A percentile compares a stretch with the other conserved stretches of the same genome.
Evolutionary conservation across 805 yeast species (phyloP).

Genomic region (Metschnikowia kofuensis): DNA sequence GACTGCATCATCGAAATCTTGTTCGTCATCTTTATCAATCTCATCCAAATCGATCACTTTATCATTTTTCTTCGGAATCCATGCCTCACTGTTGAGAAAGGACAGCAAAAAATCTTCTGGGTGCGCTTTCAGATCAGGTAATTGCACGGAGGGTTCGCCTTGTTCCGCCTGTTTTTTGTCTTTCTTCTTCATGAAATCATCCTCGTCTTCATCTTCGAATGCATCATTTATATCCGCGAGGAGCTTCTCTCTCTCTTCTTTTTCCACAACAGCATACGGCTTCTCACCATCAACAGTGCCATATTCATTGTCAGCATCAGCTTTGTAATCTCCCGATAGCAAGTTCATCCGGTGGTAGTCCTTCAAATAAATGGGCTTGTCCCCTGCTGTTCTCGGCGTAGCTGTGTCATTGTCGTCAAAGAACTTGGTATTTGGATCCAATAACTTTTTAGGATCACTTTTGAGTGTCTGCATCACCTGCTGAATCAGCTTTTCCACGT

Average conservation of each 20-base stretch:
- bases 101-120: slow-evolving; percentile 70
- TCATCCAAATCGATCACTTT: slow-evolving; percentile 51
- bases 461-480: slow-evolving; percentile 70
- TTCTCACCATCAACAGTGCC: slow-evolving; percentile 52
- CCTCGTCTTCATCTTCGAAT: slow-evolving; percentile 43
- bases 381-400: slow-evolving; percentile 13
- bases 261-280: slow-evolving; percentile 72
- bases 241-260: slow-evolving; percentile 71
- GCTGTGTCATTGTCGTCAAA: slow-evolving; percentile 61
- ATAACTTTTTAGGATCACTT: slow-evolving; percentile 59
- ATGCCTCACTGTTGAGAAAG: slow-evolving; percentile 74
- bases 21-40: slow-evolving; percentile 60
- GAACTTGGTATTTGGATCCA: slow-evolving; percentile 69
- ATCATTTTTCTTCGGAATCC: slow-evolving; percentile 78
- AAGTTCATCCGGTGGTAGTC: slow-evolving; percentile 89
- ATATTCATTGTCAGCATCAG: slow-evolving; percentile 45
- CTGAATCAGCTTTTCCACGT: slow-evolving; percentile 75
- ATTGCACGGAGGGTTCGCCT: slow-evolving; percentile 21
- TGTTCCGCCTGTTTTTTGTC: slow-evolving; percentile 26
- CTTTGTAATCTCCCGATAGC: slow-evolving; percentile 60
- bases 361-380: slow-evolving; percentile 80
- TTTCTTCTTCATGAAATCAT: slow-evolving; percentile 60
- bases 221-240: slow-evolving; percentile 74
- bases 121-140: slow-evolving; percentile 61
- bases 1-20: slow-evolving; percentile 87